Evolutionary conservation across 805 yeast species (phyloP).

Genomic region (Candida koratica): DNA sequence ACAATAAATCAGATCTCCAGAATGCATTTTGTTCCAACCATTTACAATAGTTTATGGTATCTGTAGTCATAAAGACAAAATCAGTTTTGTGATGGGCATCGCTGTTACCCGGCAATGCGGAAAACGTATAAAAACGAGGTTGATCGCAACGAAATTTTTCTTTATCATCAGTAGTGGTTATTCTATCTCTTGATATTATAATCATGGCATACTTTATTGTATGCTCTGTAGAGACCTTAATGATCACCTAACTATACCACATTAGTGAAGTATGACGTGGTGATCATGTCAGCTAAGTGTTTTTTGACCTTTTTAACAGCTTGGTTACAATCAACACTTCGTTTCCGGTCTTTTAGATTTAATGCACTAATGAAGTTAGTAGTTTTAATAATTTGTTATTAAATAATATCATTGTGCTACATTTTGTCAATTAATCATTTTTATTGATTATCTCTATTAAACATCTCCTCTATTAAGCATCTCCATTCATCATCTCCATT

Average conservation of each 20-base stretch:
- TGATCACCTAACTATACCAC: slow-evolving; percentile 37
- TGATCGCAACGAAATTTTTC: slow-evolving; percentile 24
- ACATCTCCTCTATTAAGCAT: too few relatives aligned
- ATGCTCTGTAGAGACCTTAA: slow-evolving; percentile 41
- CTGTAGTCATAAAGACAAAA: slow-evolving; percentile 5
- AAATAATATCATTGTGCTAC: slow-evolving; percentile 55
- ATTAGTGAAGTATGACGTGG: slow-evolving; percentile 42
- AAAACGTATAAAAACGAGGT: slow-evolving; percentile 9
- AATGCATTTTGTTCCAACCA: slow-evolving; percentile 61
- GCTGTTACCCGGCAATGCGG: slow-evolving; percentile 10
- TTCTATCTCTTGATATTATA: slow-evolving; percentile 66
- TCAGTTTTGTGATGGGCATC: too few relatives aligned
- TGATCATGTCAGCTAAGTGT: slow-evolving; percentile 56
- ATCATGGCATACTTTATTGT: slow-evolving; percentile 35
- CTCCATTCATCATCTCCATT: too few relatives aligned
- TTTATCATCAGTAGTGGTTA: slow-evolving; percentile 75
- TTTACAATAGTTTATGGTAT: slow-evolving; percentile 16
- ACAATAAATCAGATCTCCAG: slow-evolving; percentile 40
- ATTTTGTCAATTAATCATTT: slow-evolving; percentile 18
- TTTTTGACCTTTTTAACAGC: slow-evolving; percentile 71
- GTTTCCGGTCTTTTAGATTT: slow-evolving; percentile 73
- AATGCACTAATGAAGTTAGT: slow-evolving; percentile 15
- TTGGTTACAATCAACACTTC: slow-evolving; percentile 68
- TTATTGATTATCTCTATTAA: neutral
- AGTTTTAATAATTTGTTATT: slow-evolving; percentile 35